Evolutionary conservation across 1,284 basidiomycete species (phyloP), one percentile per base, ranked within the genome.

Genomic region (Melanopsichium pennsylvanicum): DNA sequence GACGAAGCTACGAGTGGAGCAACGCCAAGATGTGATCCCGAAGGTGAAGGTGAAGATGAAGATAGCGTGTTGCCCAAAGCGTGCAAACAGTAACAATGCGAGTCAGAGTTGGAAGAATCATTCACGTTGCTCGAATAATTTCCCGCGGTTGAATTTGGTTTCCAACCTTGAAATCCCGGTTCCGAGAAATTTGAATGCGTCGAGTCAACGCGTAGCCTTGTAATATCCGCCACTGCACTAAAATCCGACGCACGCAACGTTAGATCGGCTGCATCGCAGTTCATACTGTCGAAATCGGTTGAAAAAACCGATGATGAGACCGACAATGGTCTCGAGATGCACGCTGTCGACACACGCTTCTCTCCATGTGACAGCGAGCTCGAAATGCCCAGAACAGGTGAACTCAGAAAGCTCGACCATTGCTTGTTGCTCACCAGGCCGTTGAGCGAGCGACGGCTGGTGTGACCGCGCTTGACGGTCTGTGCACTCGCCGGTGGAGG

Each of bases 321-420:
- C 16, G 64, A 68, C 45, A 69, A 19, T 19, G 66, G 66, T 12
- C 66, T 36, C 16, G 66, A 69, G 42, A 69, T 62, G 15, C 49
- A 37, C 19, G 39, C 37, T 5, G 49, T 49, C 13, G 66, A 56
- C 1, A 69, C 19, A 4, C 55, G 40, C 47, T 55, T 69, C 42
- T 46, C 63, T 42, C 43, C 18, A n/a, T 43, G 51, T 19, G 41
- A 52, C 10, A 33, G 43, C 6, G 59, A 58, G 38, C 39, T 26
- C 19, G 16, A 27, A 31, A 45, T 49, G n/a, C 52, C 47, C 6
- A 61, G 52, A 19, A 49, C 33, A 19, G 66, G 55, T 19, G 59
- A 69, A 18, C 38, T 44, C 22, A 69, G 22, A 2, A 69, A 38
- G 43, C 43, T 55, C 12, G 66, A 54, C 66, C 66, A 69, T 1